Percentiles rank a stretch among this genome's conserved stretches.
Evolutionary conservation across 441 rosid genomes (phyloP).

Genomic region (Adansonia rubrostipa): DNA sequence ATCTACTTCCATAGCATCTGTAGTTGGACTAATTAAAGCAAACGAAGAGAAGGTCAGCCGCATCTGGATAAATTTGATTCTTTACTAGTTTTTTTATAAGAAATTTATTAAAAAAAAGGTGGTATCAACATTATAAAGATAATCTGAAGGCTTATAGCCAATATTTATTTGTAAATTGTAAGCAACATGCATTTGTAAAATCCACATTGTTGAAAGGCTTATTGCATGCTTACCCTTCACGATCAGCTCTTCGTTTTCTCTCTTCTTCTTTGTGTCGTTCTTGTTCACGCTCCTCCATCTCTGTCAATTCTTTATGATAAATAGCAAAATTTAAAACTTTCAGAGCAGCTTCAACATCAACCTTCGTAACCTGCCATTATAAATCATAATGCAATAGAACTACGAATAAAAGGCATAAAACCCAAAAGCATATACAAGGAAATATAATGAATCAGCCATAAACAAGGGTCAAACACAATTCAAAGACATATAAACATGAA

Average conservation of each 20-base stretch:
- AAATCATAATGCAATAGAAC: conserved; percentile 16
- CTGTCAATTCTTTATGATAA: conserved; percentile 91
- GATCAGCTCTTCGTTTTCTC: conserved; percentile 52
- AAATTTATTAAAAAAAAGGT: background rate
- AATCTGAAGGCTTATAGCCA: background rate
- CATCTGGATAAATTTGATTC: background rate
- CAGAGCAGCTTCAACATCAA: conserved; percentile 92
- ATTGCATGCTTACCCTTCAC: conserved; percentile 49
- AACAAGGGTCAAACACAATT: conserved; percentile 11
- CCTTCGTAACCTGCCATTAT: conserved; percentile 62
- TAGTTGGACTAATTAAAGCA: conserved; percentile 45
- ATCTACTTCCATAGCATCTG: conserved; percentile 84
- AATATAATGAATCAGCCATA: background rate
- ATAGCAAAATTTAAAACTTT: conserved; percentile 92
- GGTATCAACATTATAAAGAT: background rate
- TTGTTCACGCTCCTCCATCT: conserved; percentile 94
- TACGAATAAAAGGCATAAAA: background rate
- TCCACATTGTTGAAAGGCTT: background rate
- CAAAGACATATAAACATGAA: background rate
- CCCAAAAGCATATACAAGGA: background rate
- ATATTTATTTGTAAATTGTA: background rate
- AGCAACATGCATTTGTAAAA: background rate
- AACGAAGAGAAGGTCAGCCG: conserved; percentile 22
- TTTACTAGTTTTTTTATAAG: background rate
- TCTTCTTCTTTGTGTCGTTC: conserved; percentile 68